Base-by-base conservation (phyloP, 352 stramenopile species). In the Pythium coloratum region DNA sequence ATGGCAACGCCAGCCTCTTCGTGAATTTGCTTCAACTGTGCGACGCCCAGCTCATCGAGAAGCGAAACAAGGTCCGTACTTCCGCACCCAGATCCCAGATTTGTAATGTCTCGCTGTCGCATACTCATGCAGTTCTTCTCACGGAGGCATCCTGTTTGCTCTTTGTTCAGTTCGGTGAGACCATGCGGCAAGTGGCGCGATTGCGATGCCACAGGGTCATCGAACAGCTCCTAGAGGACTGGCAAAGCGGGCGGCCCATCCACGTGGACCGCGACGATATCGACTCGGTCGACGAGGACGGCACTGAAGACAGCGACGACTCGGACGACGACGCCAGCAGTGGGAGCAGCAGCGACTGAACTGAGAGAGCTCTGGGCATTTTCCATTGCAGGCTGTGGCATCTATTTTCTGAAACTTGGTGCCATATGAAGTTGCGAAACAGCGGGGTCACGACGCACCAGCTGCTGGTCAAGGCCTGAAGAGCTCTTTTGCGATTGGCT, bases 1-100 rank as follows among this genome's bases (percentile, higher is more conserved):
- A 72, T 20, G 82, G 81, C 12, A 86, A 71, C 18, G 64, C 76
- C n/a, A 92, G 86, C 62, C 72, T 92, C 14, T 67, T 91, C 13
- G 74, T 80, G 51, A 89, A 86, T 55, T 78, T 91, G 58, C 70
- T 90, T 6, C 82, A 91, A 57, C 67, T 88, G 10, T 86, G 84
- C 51, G 82, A 91, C 44, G 47, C 61, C 20, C 70, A 81, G 8
- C 69, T 92, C 16, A 70, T 85, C 16, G 72, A 82, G 47, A 90
- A 89, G 28, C 70, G 71, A 20, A 90, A 86, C 59, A 84, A 78
- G 68, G 84, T 92, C 64, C 26, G 59, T 30, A 28, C n/a, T n/a
- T 18, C 20, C 20, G 20, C 20, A 28, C 63, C 26, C 32, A 30
- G 34, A 34, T 58, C 34, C 46, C 46, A 53, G n/a, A 20, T 54